Conservation (phyloP, 2,329 filamentous ascomycete genomes). For the Curvularia lunata region DNA sequence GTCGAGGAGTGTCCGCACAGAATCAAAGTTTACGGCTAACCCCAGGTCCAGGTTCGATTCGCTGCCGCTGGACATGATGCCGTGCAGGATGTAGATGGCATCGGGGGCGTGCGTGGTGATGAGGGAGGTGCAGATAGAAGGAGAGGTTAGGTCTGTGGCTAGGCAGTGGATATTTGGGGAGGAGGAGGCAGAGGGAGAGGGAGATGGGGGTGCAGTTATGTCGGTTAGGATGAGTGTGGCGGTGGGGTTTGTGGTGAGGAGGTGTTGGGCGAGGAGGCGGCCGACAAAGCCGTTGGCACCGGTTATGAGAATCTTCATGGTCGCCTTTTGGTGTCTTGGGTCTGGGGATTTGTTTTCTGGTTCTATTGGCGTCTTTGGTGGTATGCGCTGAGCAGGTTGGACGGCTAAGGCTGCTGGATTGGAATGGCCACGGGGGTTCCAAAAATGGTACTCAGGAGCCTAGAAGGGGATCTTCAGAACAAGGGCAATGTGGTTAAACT, state of each 20-base stretch:
- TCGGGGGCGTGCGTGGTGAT: slow-evolving; percentile 37
- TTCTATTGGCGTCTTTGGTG: too few relatives aligned
- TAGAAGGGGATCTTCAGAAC: not conserved
- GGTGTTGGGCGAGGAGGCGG: slow-evolving; percentile 63
- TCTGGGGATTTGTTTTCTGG: too few relatives aligned
- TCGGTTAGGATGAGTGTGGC: slow-evolving; percentile 63
- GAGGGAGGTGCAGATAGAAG: slow-evolving; percentile 31
- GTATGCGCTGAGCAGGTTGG: too few relatives aligned
- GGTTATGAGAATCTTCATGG: slow-evolving; percentile 64
- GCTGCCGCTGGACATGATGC: slow-evolving; percentile 70
- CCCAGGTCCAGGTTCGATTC: slow-evolving; percentile 67
- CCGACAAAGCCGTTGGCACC: slow-evolving; percentile 70
- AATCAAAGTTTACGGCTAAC: slow-evolving; percentile 66
- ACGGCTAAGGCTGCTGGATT: too few relatives aligned
- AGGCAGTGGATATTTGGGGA: slow-evolving; percentile 55
- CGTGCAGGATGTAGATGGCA: slow-evolving; percentile 65
- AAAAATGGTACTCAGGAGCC: too few relatives aligned
- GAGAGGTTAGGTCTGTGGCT: slow-evolving; percentile 60
- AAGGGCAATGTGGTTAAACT: not conserved
- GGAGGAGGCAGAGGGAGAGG: slow-evolving; percentile 45
- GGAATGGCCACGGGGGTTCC: too few relatives aligned
- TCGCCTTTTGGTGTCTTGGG: not conserved
- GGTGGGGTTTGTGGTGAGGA: slow-evolving; percentile 53
- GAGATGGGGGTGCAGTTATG: slow-evolving; percentile 56
- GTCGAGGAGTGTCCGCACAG: slow-evolving; percentile 62